These are phyloP conservation scores for Pythium chondricola DNA, from an alignment of 352 stramenopile genomes.

Conservation along the genomic window DNA sequence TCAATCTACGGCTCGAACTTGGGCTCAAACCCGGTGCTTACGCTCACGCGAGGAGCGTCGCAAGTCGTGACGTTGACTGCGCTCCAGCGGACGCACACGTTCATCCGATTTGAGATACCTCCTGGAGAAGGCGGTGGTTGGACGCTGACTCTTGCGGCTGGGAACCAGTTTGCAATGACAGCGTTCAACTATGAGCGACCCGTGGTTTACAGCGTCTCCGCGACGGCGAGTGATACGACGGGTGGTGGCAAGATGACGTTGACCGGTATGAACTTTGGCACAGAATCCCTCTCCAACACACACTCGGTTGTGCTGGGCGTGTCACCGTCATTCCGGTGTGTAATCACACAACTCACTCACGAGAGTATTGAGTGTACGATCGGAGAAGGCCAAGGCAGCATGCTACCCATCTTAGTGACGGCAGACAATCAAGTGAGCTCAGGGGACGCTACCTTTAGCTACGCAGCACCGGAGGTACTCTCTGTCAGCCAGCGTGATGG, in stretches of 20 bases:
- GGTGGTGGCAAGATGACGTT: constrained; percentile 44
- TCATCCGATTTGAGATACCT: constrained; percentile 37
- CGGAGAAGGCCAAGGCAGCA: constrained; percentile 33
- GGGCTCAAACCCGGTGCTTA: constrained; percentile 36
- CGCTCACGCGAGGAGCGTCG: constrained; percentile 5
- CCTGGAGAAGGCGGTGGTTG: constrained; percentile 36
- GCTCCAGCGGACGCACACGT: constrained; percentile 21
- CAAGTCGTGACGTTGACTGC: constrained; percentile 16
- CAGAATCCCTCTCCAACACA: constrained; percentile 22
- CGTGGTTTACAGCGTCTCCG: constrained; percentile 27
- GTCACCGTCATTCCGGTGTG: constrained; percentile 10
- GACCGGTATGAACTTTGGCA: constrained; percentile 43
- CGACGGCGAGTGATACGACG: constrained; percentile 29
- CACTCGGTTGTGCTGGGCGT: constrained; percentile 29
- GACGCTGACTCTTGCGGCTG: constrained; percentile 27
- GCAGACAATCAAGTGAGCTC: constrained; percentile 33
- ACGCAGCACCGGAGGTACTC: constrained; percentile 32
- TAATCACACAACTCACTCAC: constrained; percentile 30
- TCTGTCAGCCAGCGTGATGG: constrained; percentile 31
- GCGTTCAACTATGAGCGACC: constrained; percentile 50
- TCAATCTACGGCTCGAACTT: constrained; percentile 43
- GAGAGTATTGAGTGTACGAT: constrained; percentile 27
- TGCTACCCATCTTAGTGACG: constrained; percentile 28
- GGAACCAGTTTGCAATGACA: constrained; percentile 33
- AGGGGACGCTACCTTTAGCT: constrained; percentile 28